phyloP scores from a whole-genome alignment of 441 rosid species.

The Gossypium gossypioides region DNA sequence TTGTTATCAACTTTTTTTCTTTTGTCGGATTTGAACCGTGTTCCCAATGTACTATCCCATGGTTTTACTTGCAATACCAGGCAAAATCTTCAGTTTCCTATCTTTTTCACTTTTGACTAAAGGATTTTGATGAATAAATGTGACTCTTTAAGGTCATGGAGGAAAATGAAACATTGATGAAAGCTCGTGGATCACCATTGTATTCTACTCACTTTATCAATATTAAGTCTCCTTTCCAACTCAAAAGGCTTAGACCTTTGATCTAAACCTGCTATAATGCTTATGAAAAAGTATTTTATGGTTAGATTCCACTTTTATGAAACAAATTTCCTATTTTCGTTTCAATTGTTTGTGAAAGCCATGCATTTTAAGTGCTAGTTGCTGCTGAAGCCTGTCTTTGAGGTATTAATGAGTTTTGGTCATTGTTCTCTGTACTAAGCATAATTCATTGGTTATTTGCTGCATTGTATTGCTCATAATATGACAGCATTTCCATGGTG shows the following conservation, averaged over 20 bases:
- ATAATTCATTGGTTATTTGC: not conserved
- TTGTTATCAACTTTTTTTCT: not conserved
- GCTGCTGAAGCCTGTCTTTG: not conserved
- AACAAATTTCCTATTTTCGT: not conserved
- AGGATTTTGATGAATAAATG: not conserved
- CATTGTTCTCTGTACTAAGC: not conserved
- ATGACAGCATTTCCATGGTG: not conserved
- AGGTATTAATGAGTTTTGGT: not conserved
- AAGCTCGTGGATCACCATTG: not conserved
- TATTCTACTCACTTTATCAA: not conserved
- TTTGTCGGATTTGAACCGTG: not conserved
- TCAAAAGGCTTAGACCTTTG: not conserved
- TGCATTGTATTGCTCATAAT: not conserved
- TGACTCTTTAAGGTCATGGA: not conserved
- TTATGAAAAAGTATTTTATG: not conserved
- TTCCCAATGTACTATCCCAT: not conserved
- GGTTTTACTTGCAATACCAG: not conserved
- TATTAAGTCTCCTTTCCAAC: not conserved
- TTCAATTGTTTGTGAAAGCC: not conserved
- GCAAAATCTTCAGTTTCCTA: not conserved
- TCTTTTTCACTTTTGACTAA: no score
- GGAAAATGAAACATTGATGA: not conserved
- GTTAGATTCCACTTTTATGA: not conserved
- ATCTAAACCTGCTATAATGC: not conserved
- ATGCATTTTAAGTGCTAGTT: not conserved